These are phyloP conservation scores for Aurifilum marmelostoma DNA, from an alignment of 2,329 filamentous ascomycete species.

Conservation along the genomic window DNA sequence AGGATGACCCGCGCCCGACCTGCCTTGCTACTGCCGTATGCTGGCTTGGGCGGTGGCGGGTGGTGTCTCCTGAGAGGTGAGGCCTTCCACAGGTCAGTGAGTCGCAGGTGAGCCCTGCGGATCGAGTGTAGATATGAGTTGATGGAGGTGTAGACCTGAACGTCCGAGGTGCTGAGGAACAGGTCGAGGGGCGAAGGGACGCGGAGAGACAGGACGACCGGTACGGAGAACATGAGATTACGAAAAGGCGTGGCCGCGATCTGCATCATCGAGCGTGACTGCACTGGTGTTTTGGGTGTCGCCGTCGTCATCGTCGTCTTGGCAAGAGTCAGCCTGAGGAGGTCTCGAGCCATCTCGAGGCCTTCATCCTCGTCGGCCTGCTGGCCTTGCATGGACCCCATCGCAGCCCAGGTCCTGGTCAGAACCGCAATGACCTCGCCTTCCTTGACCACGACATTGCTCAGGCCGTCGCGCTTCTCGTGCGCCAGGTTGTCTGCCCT, in stretches of 20 bases:
- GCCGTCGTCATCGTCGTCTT: conserved; percentile 44
- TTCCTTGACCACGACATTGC: conserved; percentile 76
- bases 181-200: conserved; percentile 83
- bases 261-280: conserved; percentile 40
- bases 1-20: conserved; percentile 63
- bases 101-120: conserved; percentile 79
- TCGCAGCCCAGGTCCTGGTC: conserved; percentile 74
- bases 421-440: conserved; percentile 81
- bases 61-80: conserved; percentile 77
- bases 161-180: conserved; percentile 76
- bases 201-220: conserved; percentile 70
- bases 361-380: conserved; percentile 79
- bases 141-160: conserved; percentile 80
- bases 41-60: conserved; percentile 70
- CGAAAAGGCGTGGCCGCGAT: conserved; percentile 66
- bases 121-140: conserved; percentile 87
- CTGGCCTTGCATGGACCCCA: conserved; percentile 73
- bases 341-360: conserved; percentile 78
- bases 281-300: conserved; percentile 43
- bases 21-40: conserved; percentile 61
- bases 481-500: conserved; percentile 61
- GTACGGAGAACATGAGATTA: conserved; percentile 79
- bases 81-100: conserved; percentile 86
- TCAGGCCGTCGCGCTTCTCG: conserved; percentile 61
- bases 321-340: conserved; percentile 69